Evolutionary conservation across 208 protist genomes (phyloP).

Genomic region (Crithidia thermophila): DNA sequence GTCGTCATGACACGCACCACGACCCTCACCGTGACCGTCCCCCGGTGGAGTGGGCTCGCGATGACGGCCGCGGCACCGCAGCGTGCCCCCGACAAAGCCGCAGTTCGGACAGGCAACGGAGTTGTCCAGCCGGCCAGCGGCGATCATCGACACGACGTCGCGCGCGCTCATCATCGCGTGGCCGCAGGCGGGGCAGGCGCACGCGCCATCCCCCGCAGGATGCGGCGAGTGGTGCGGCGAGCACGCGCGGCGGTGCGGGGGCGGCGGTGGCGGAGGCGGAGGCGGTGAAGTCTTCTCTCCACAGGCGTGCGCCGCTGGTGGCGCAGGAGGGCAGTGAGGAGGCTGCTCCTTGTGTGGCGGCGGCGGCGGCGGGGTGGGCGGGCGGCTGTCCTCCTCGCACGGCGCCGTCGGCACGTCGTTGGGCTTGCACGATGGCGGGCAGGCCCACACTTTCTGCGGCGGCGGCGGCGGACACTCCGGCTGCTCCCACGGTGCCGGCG

Average conservation of each 20-base stretch:
- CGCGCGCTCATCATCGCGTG: slow-evolving; percentile 19
- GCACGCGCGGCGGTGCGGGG: neutral
- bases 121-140: slow-evolving; percentile 27
- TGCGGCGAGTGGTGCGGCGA: slow-evolving; percentile 8
- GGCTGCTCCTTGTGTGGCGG: neutral
- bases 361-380: too few species aligned
- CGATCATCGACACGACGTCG: slow-evolving; percentile 41
- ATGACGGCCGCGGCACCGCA: neutral
- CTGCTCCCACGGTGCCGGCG: neutral
- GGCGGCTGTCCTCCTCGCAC: too few species aligned
- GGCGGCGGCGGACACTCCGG: slow-evolving; percentile 1
- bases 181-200: slow-evolving; percentile 13
- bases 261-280: neutral
- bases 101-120: slow-evolving; percentile 33
- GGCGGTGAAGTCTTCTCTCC: neutral
- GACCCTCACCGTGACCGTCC: neutral
- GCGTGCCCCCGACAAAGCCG: slow-evolving; percentile 30
- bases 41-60: neutral
- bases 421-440: too few species aligned
- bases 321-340: neutral
- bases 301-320: too few species aligned
- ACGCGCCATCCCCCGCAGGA: neutral
- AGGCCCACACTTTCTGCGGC: too few species aligned
- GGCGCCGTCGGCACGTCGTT: too few species aligned
- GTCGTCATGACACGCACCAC: neutral